Evolutionary conservation across 768 basidiomycete genomes (phyloP).

Genomic region (Sarcodon aspratus): DNA sequence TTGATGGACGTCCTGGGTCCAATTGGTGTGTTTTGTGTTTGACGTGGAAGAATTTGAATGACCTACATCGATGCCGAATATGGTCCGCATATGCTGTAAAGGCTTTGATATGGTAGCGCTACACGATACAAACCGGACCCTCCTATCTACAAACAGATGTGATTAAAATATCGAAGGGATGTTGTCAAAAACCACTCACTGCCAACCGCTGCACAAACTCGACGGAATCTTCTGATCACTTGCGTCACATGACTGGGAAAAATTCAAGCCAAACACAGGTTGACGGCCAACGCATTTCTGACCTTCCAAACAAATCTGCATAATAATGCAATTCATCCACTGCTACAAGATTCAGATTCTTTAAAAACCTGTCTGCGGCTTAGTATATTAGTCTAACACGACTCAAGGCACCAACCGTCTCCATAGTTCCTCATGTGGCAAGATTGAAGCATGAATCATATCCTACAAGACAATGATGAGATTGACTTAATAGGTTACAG

Average conservation of each 20-base stretch:
- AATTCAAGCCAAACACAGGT: not conserved
- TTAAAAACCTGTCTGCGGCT: conserved; percentile 47
- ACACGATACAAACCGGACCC: conserved; percentile 65
- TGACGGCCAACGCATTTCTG: not conserved
- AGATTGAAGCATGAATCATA: conserved; percentile 74
- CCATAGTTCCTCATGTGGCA: conserved; percentile 82
- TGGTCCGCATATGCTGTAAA: conserved; percentile 56
- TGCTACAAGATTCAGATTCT: conserved; percentile 65
- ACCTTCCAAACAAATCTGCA: conserved; percentile 72
- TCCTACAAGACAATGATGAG: conserved; percentile 35
- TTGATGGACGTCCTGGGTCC: conserved; percentile 41
- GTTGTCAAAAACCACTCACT: conserved; percentile 33
- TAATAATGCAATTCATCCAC: conserved; percentile 89
- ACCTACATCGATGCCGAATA: conserved; percentile 53
- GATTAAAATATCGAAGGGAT: not conserved
- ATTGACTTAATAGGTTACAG: not conserved
- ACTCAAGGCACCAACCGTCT: conserved; percentile 32
- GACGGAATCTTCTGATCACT: conserved; percentile 63
- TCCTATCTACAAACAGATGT: conserved; percentile 30
- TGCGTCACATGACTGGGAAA: conserved; percentile 66
- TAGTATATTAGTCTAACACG: conserved; percentile 3
- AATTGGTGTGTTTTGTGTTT: not conserved
- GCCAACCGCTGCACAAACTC: conserved; percentile 67
- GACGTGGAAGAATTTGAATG: not conserved
- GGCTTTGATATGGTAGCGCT: conserved; percentile 83